These are phyloP conservation scores for Xerocomus amazonicus DNA, from an alignment of 1,284 basidiomycete genomes.

Conservation along the genomic window DNA sequence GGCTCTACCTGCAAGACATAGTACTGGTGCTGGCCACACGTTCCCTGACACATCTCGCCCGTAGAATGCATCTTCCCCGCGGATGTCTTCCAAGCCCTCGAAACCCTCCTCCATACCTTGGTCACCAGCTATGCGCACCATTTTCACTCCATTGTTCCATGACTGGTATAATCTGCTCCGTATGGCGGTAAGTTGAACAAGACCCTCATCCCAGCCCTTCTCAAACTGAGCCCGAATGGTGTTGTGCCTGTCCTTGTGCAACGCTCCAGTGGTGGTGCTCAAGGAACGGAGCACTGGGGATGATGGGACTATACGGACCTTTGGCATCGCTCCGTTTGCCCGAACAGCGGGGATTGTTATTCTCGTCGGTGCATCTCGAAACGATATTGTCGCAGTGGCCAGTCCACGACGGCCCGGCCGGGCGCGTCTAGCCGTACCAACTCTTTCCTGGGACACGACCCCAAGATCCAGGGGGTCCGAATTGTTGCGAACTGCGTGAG, in stretches of 20 bases:
- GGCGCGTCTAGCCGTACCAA: conserved; percentile 13
- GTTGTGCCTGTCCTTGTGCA: conserved; percentile 34
- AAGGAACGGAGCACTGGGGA: conserved; percentile 39
- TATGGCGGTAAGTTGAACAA: conserved; percentile 43
- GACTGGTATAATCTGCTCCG: conserved; percentile 44
- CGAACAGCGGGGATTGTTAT: conserved; percentile 5
- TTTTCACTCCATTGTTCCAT: conserved; percentile 42
- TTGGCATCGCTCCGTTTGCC: conserved; percentile 17
- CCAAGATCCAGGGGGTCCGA: not conserved
- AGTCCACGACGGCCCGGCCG: conserved; percentile 49
- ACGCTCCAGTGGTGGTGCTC: conserved; percentile 36
- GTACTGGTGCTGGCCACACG: conserved; percentile 17
- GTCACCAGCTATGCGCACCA: conserved; percentile 38
- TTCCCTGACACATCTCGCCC: conserved; percentile 8
- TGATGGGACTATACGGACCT: conserved; percentile 44
- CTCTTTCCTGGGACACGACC: conserved; percentile 1
- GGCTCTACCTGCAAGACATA: conserved; percentile 29
- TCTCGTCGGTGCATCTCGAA: conserved; percentile 37
- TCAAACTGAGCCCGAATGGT: conserved; percentile 48
- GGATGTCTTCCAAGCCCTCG: conserved; percentile 46
- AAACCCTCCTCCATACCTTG: conserved; percentile 40
- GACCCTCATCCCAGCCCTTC: conserved; percentile 57
- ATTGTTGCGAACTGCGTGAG: conserved; percentile 10
- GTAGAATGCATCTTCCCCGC: conserved; percentile 26
- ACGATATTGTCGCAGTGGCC: conserved; percentile 53